Conservation (phyloP, 2,329 filamentous ascomycete genomes). For the Botrytis cinerea region DNA sequence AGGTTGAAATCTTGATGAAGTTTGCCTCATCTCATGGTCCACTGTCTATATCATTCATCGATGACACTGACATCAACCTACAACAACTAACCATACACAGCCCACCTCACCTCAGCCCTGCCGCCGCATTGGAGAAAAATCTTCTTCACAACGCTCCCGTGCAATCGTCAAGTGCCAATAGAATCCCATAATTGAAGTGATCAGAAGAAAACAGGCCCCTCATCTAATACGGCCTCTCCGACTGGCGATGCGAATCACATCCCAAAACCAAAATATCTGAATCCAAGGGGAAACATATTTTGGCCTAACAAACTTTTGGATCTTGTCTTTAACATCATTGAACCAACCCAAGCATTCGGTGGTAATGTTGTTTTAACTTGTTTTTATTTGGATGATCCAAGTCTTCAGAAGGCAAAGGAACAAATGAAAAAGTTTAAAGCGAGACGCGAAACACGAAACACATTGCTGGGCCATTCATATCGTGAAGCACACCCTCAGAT, state of each 20-base stretch:
- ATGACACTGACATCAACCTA: neutral
- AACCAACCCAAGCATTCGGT: neutral
- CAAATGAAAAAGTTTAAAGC: constrained; percentile 21
- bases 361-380: constrained; percentile 1
- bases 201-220: constrained; percentile 4
- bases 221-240: constrained; percentile 30
- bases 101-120: constrained; percentile 15
- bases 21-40: constrained; percentile 8
- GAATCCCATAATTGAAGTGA: neutral
- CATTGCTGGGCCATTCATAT: constrained; percentile 34
- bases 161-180: neutral
- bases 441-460: constrained; percentile 34
- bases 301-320: constrained; percentile 27
- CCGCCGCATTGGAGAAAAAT: neutral
- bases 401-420: neutral
- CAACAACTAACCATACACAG: constrained; percentile 9
- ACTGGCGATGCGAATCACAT: constrained; percentile 21
- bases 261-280: constrained; percentile 23
- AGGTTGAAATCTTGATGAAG: too few species aligned
- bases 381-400: constrained; percentile 5
- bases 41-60: neutral
- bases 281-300: constrained; percentile 24
- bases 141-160: neutral
- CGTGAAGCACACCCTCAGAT: constrained; percentile 30
- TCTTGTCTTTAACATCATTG: constrained; percentile 20